Conservation (phyloP, 257 asterid species). For the Fraxinus quadrangulata region DNA sequence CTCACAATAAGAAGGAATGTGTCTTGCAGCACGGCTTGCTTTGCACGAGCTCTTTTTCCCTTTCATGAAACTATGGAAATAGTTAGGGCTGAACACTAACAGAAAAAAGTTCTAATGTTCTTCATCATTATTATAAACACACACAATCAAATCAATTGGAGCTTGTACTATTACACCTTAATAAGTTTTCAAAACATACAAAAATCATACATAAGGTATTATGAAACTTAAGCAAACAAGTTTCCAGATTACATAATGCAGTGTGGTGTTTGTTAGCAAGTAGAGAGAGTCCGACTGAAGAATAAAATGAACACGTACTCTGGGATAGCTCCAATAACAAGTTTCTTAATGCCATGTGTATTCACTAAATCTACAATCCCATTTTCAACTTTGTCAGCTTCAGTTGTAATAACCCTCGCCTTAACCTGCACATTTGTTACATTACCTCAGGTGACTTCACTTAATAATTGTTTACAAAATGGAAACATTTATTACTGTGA, state of each 20-base stretch:
- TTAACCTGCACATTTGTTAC: constrained; percentile 54
- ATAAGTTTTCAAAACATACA: background rate
- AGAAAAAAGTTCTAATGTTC: background rate
- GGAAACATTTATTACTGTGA: background rate
- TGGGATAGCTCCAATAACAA: constrained; percentile 74
- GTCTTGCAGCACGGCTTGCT: constrained; percentile 61
- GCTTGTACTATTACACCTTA: background rate
- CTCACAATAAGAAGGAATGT: constrained; percentile 72
- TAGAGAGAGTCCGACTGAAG: constrained; percentile 13
- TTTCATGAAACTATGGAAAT: constrained; percentile 56
- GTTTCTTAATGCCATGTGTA: constrained; percentile 50
- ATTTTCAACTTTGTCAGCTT: constrained; percentile 61
- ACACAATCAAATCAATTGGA: background rate
- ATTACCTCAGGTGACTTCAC: constrained; percentile 16
- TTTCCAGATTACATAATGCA: background rate
- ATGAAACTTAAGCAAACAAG: background rate
- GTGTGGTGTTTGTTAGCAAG: background rate
- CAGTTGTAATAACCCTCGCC: constrained; percentile 55
- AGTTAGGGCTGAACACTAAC: constrained; percentile 16
- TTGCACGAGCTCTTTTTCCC: constrained; percentile 64
- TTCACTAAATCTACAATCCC: constrained; percentile 70
- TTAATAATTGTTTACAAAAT: background rate
- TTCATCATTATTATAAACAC: background rate
- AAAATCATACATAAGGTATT: background rate
- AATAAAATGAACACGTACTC: constrained; percentile 51